Evolutionary conservation across 768 basidiomycete genomes (phyloP), one percentile per base, ranked within the genome.

Genomic region (Lentinula guzmanii): DNA sequence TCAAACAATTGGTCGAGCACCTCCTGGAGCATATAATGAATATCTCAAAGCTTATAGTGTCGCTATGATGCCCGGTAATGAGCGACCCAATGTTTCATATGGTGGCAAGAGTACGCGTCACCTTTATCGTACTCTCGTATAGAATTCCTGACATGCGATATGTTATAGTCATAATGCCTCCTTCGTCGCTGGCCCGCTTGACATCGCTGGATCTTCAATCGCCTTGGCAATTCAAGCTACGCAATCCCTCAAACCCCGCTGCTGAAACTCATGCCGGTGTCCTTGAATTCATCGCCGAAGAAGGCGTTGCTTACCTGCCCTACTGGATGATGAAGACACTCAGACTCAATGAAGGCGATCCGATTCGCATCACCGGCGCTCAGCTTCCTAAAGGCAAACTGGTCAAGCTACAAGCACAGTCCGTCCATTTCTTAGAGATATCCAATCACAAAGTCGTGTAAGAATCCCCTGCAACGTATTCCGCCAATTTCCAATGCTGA

Each of bases 301-400:
- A 98, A 73, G 97, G 97, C 11, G 81, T 90, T 13, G 95, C 95
- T 2, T 90, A 98, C 77, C 79, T 99, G 15, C 97, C 97, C 0
- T 90, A 94, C 67, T 99, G 97, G 97, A 96, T 99, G 92, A 99
- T 99, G 96, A 95, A 91, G 77, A 95, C 93, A 4, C 78, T 99
- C 18, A 85, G 93, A 31, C 76, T 99, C 31, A 88, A 87, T 60
- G 97, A 99, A 74, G 97, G 97, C 11, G 97, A 98, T 76, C 86
- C 93, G 10, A 91, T 99, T 63, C 87, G 95, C 48, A 87, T 98
- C 57, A 95, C 90, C 5, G 95, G 96, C 7, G 82, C 90, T 1
- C 86, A 90, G 63, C 81, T 98, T 15, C 86, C 86, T 0, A 98
- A 98, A 74, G 97, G 96, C 64, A 94, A 95, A 75, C 80, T 95